Evolutionary conservation across 371 early-diverging fungal genomes (phyloP).

Genomic region (Thermomucor indicae-seudaticae): DNA sequence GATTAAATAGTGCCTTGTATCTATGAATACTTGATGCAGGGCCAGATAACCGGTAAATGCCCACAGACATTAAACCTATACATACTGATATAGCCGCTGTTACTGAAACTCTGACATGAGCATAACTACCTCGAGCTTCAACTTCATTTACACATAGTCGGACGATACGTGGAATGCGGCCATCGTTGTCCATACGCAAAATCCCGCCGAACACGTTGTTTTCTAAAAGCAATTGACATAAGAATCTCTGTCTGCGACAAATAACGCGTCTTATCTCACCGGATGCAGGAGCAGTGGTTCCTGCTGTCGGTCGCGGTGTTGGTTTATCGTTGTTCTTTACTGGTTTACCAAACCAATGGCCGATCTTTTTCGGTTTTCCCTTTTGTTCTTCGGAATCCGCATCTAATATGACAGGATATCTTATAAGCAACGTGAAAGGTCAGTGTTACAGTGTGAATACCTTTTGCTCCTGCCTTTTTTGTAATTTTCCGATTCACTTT

Average conservation of each 20-base stretch:
- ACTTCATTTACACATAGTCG: slow-evolving; percentile 64
- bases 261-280: background rate
- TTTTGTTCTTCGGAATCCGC: slow-evolving; percentile 16
- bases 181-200: slow-evolving; percentile 40
- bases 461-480: slow-evolving; percentile 2
- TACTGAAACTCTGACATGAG: background rate
- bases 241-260: background rate
- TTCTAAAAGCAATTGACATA: background rate
- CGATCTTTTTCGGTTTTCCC: slow-evolving; percentile 11
- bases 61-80: slow-evolving; percentile 55
- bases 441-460: too few species aligned
- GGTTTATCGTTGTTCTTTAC: slow-evolving; percentile 14
- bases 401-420: too few species aligned
- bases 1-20: slow-evolving; percentile 56
- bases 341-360: slow-evolving; percentile 27
- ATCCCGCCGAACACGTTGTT: slow-evolving; percentile 66
- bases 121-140: slow-evolving; percentile 52
- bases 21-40: slow-evolving; percentile 71
- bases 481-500: slow-evolving; percentile 22
- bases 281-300: slow-evolving; percentile 1
- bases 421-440: too few species aligned
- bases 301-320: slow-evolving; percentile 9
- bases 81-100: background rate
- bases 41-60: slow-evolving; percentile 83
- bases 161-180: slow-evolving; percentile 59